phyloP scores from a whole-genome alignment of 208 protist species.

The Vickermania ingenoplastis region DNA sequence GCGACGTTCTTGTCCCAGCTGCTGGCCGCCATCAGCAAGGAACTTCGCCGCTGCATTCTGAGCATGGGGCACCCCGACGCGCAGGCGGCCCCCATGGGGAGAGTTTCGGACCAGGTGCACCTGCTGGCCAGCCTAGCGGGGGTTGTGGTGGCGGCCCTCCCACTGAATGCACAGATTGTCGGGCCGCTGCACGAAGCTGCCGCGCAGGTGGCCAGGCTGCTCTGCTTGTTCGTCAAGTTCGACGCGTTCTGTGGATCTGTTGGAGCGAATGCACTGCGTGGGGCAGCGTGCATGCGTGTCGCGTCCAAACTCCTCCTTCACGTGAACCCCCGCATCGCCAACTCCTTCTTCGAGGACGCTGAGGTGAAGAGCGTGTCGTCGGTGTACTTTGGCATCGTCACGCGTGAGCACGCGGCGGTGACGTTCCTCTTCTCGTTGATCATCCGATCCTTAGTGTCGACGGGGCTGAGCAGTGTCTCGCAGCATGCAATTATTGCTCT shows the following conservation, averaged over 20 bases:
- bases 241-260: neutral
- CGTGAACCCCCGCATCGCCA: slow-evolving; percentile 8
- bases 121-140: slow-evolving; percentile 24
- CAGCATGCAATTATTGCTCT: neutral
- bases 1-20: slow-evolving; percentile 6
- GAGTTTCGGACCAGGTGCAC: slow-evolving; percentile 30
- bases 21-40: slow-evolving; percentile 1
- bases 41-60: slow-evolving; percentile 4
- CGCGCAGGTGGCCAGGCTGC: slow-evolving; percentile 10
- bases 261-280: neutral
- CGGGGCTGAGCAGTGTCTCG: neutral
- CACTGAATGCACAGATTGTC: slow-evolving; percentile 11
- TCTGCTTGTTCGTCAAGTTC: slow-evolving; percentile 7
- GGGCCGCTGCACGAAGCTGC: neutral
- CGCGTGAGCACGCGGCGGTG: neutral
- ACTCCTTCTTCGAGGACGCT: slow-evolving; percentile 11
- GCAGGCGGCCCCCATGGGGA: slow-evolving; percentile 1
- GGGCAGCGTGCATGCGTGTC: slow-evolving; percentile 11
- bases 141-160: slow-evolving; percentile 24
- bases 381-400: neutral
- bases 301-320: slow-evolving; percentile 14
- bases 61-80: neutral
- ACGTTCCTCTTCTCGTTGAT: neutral
- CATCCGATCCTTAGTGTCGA: slow-evolving; percentile 1
- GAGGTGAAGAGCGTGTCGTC: slow-evolving; percentile 3